Evolutionary conservation across 805 yeast genomes (phyloP), one percentile per base, ranked within the genome.

Genomic region (Suhomyces canberraensis): DNA sequence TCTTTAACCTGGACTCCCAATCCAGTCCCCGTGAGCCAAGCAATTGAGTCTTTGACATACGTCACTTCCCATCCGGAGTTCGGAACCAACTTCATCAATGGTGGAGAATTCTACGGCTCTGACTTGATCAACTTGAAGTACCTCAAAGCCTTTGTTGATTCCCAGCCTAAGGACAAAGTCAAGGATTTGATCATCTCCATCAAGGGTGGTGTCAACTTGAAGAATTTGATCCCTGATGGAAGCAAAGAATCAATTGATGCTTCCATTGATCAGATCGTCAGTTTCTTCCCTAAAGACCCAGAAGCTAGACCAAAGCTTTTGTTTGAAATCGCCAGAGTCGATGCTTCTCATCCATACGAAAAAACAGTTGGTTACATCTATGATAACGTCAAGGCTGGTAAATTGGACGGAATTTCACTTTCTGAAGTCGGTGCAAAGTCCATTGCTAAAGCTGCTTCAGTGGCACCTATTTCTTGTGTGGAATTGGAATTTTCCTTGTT

Each of bases 401-500:
- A 64, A 29, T 71, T 88, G 46, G 80, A 78, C 34, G 89, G 84
- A 17, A 71, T 83, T 36, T 81, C 95, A 1, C 63, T 89, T 31
- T 78, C 88, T 35, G 96, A 89, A 60, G 84, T 79, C 14, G 69
- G 76, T 16, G 81, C 76, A 4, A 69, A 66, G 0, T 75, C 90
- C 11, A 73, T 90, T 39, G 55, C 60, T 16, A 75, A 75, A 42
- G 90, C 93, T 3, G 60, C 65, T 25, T 59, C 66, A 28, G 73
- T 76, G 3, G 68, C 71, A 38, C 83, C 81, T 27, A 70, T 87
- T 38, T 68, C 78, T 2, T 78, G 78, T 46, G 85, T 84, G 29
- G 96, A 89, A 64, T 70, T 84, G 29, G 97, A 89, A 60, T 73
- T 81, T 42, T 85, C 95, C 3, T 54, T 90, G 39, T 76, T 82